Percentiles rank a stretch among this genome's conserved stretches.
phyloP scores from a whole-genome alignment of 1,284 basidiomycete species.

The Neonothopanus nambi region DNA sequence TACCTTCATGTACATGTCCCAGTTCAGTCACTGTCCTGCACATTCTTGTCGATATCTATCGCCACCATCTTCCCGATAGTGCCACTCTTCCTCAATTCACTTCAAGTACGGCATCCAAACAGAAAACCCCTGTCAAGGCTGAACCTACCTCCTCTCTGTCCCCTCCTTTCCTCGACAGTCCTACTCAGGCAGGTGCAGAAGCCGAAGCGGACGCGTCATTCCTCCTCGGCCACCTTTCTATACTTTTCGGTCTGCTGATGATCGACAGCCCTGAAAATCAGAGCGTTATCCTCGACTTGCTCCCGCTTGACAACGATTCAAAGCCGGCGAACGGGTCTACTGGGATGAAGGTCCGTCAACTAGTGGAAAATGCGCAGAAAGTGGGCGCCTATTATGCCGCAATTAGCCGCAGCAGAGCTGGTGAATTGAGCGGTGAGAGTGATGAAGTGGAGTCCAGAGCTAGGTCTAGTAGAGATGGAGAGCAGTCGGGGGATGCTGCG shows the following conservation, averaged over 20 bases:
- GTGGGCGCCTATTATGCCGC: constrained; percentile 12
- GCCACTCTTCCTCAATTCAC: constrained; percentile 17
- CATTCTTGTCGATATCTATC: constrained; percentile 47
- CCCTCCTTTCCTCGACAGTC: constrained; percentile 9
- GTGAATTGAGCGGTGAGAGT: background rate
- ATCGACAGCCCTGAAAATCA: constrained; percentile 46
- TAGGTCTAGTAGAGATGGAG: background rate
- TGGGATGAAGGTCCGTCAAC: background rate
- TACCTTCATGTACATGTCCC: constrained; percentile 49
- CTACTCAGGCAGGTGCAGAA: constrained; percentile 20
- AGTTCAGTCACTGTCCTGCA: constrained; percentile 41
- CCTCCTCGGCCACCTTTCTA: constrained; percentile 66
- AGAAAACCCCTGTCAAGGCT: constrained; percentile 10
- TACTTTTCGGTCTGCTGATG: constrained; percentile 73
- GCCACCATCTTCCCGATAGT: constrained; percentile 24
- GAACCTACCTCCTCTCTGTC: constrained; percentile 13
- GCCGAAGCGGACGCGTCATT: constrained; percentile 39
- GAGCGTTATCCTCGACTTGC: constrained; percentile 37
- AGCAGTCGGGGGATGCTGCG: background rate
- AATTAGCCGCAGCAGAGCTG: constrained; percentile 9
- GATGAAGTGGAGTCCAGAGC: background rate
- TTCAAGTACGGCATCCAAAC: constrained; percentile 19
- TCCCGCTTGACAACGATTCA: constrained; percentile 2
- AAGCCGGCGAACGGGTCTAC: background rate
- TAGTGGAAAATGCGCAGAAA: constrained; percentile 14